phyloP scores from a whole-genome alignment of 1,284 basidiomycete species.

The Caloboletus firmus region DNA sequence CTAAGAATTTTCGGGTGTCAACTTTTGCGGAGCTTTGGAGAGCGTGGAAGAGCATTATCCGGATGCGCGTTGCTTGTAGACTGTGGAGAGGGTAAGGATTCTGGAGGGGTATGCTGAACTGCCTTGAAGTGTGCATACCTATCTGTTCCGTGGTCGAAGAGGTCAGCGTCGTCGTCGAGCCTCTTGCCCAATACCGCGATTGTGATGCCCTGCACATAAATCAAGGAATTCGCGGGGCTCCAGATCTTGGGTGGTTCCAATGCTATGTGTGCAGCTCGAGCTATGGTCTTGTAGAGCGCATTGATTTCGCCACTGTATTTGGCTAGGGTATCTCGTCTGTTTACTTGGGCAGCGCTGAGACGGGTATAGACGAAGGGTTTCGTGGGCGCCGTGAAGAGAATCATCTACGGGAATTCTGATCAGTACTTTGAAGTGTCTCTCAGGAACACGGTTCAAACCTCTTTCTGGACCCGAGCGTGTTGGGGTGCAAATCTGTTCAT shows the following conservation, averaged over 20 bases:
- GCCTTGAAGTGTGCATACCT: conserved; percentile 4
- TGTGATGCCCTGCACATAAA: conserved; percentile 15
- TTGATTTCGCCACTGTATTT: conserved; percentile 18
- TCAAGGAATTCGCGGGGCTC: conserved; percentile 14
- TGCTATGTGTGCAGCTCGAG: not conserved
- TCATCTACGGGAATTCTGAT: conserved; percentile 13
- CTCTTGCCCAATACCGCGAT: conserved; percentile 11
- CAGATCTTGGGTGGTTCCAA: conserved; percentile 18
- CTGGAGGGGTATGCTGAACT: not conserved
- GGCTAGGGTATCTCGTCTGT: conserved; percentile 15
- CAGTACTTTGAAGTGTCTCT: not conserved
- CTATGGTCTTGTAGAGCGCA: conserved; percentile 8
- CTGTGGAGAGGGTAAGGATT: conserved; percentile 23
- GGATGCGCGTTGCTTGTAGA: conserved; percentile 45
- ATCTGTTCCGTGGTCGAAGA: conserved; percentile 15
- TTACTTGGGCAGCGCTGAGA: not conserved
- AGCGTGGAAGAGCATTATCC: conserved; percentile 39
- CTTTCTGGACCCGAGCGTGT: conserved; percentile 44
- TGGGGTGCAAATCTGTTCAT: conserved; percentile 43
- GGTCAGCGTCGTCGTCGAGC: conserved; percentile 10
- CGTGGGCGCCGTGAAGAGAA: conserved; percentile 11
- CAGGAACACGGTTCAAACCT: conserved; percentile 19
- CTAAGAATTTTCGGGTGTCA: conserved; percentile 15
- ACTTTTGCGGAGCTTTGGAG: conserved; percentile 24
- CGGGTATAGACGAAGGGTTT: conserved; percentile 18